Percentiles rank a stretch among this genome's conserved stretches.
phyloP scores from a whole-genome alignment of 2,329 filamentous ascomycete species.

The Diaporthe australafricana region DNA sequence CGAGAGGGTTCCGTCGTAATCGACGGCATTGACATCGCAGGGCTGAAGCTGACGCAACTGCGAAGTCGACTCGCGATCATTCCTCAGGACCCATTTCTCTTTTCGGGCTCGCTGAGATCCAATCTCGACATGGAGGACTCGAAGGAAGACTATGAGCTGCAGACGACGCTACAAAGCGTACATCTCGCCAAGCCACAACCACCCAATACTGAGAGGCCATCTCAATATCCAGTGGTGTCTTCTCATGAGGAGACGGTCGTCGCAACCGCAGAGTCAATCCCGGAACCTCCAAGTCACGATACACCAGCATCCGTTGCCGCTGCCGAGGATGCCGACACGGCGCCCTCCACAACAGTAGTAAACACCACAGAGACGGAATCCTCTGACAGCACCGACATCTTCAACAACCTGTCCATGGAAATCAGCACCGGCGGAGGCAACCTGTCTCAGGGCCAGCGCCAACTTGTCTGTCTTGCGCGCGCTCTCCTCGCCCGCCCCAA shows the following conservation, averaged over 20 bases:
- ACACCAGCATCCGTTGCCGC: not conserved
- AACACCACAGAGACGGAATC: constrained; percentile 29
- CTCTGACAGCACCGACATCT: constrained; percentile 42
- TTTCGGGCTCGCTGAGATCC: constrained; percentile 71
- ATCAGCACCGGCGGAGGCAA: constrained; percentile 48
- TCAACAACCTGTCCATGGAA: constrained; percentile 47
- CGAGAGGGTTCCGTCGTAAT: constrained; percentile 55
- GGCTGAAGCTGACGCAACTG: constrained; percentile 69
- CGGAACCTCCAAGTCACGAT: constrained; percentile 17
- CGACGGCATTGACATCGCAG: constrained; percentile 64
- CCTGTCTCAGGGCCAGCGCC: constrained; percentile 60
- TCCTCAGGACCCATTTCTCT: constrained; percentile 75
- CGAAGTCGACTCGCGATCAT: constrained; percentile 73
- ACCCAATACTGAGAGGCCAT: constrained; percentile 49
- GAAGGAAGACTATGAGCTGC: constrained; percentile 71
- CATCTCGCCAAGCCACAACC: constrained; percentile 65
- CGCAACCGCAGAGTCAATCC: constrained; percentile 36
- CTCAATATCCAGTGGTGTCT: constrained; percentile 31
- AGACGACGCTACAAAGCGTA: constrained; percentile 68
- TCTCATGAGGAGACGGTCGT: constrained; percentile 38
- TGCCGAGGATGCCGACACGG: constrained; percentile 22
- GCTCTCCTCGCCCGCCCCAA: constrained; percentile 55
- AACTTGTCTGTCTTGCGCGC: constrained; percentile 61
- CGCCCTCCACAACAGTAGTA: constrained; percentile 6
- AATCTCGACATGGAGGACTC: constrained; percentile 74